Base-by-base conservation (phyloP, 176 grass and related monocot genomes). In the Leersia perrieri region DNA sequence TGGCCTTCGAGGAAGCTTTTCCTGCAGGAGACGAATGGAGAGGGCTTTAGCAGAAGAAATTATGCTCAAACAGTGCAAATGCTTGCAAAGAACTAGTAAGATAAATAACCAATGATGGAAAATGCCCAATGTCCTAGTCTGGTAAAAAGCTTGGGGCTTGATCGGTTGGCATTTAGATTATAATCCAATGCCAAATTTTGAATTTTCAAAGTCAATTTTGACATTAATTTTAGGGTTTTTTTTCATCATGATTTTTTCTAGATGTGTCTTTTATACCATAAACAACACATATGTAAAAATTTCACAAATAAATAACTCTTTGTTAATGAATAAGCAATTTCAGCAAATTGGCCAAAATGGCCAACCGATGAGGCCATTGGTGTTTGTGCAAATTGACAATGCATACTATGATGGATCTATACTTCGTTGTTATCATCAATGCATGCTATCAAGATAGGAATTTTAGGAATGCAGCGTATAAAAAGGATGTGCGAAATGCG, bases 1-100 rank as follows among this genome's bases (percentile, higher is more conserved):
- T 70, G 31, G 41, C 71, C 66, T 62, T 80, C 34, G 33, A 33
- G 42, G 78, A 88, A 95, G 31, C 74, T 92, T 72, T 93, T 89
- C 88, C 90, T 95, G 78, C 57, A 53, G 53, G 22, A 57, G 53
- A 25, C 53, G 53, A 58, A 53, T 14, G 20, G 49, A 7, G 5
- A 53, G 20, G 20, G 49, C 20, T 7, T 53, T n/a, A 51, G 47
- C 47, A 51, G 22, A 18, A 57, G 22, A 58, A 25, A n/a, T 10
- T 58, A 9, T 33, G 7, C 0, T 14, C 7, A 10, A 28, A 23
- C 7, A 5, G 55, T 47, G 30, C 1, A 61, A 67, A 34, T 29
- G 20, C 41, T 89, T 36, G 11, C 26, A 36, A 30, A 45, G n/a
- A 6, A 67, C 32, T 47, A 73, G 29, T 10, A 15, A 49, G 70